Evolutionary conservation across 2,329 filamentous ascomycete species (phyloP).

Genomic region (Hymenoscyphus scutula): DNA sequence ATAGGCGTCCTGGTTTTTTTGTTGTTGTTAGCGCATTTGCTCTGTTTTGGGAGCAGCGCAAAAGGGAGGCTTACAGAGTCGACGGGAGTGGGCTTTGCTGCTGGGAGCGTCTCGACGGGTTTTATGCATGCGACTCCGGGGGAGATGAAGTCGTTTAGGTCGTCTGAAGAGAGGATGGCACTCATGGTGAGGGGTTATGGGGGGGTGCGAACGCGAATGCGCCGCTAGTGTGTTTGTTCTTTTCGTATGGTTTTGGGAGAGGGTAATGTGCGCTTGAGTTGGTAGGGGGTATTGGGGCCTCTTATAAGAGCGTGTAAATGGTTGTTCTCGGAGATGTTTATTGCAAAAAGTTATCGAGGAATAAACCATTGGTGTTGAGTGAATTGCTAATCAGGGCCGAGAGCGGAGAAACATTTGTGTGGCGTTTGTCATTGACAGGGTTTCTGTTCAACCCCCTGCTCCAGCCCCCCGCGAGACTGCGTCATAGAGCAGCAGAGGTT

Average conservation of each 20-base stretch:
- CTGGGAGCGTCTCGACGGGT: conserved; percentile 86
- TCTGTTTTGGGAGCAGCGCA: neutral
- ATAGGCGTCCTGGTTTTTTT: conserved; percentile 47
- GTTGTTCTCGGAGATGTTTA: neutral
- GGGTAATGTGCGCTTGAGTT: neutral
- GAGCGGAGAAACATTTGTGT: neutral
- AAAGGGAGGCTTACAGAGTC: conserved; percentile 40
- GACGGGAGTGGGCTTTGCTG: conserved; percentile 47
- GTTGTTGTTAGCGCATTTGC: conserved; percentile 11
- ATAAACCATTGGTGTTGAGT: neutral
- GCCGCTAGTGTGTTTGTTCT: conserved; percentile 12
- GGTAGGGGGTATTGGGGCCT: neutral
- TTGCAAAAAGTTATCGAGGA: neutral
- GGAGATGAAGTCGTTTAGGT: conserved; percentile 98
- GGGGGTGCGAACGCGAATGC: conserved; percentile 25
- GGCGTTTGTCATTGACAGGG: neutral
- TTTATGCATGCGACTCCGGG: conserved; percentile 98
- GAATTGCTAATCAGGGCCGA: neutral
- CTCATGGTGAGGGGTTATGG: conserved; percentile 61
- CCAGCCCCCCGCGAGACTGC: neutral
- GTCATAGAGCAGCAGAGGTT: neutral
- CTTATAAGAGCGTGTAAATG: neutral
- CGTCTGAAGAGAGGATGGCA: conserved; percentile 93
- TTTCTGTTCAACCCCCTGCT: neutral
- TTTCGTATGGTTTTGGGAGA: neutral